Conservation (phyloP, 1,284 basidiomycete genomes). For the Boletus hoseneyae region DNA sequence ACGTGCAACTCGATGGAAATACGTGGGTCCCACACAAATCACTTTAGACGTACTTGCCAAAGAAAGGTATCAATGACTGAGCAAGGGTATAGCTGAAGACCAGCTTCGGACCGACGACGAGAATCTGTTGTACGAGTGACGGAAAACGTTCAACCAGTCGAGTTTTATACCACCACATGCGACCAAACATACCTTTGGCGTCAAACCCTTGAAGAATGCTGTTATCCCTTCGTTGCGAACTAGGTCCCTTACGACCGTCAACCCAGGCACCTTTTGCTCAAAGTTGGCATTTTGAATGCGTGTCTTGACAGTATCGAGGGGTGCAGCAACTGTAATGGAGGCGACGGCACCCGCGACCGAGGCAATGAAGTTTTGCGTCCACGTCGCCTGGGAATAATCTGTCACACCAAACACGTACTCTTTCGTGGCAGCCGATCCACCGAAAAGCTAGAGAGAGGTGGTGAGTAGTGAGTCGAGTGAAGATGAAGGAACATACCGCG, state of each 20-base stretch:
- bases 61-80: constrained; percentile 93
- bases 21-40: background rate
- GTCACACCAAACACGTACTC: constrained; percentile 87
- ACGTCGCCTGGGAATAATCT: constrained; percentile 92
- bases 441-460: constrained; percentile 71
- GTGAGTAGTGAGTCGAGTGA: background rate
- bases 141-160: background rate
- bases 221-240: constrained; percentile 80
- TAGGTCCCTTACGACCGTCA: constrained; percentile 84
- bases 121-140: constrained; percentile 51
- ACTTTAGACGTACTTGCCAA: constrained; percentile 78
- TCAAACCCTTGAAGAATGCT: constrained; percentile 97
- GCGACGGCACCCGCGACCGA: constrained; percentile 93
- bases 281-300: constrained; percentile 99
- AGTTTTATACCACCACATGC: background rate
- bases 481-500: constrained; percentile 58
- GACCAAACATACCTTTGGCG: constrained; percentile 71
- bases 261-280: constrained; percentile 86
- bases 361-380: constrained; percentile 94
- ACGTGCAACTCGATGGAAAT: background rate
- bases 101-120: constrained; percentile 96
- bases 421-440: constrained; percentile 92
- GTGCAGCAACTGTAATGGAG: constrained; percentile 94
- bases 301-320: constrained; percentile 95
- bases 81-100: constrained; percentile 98